These are phyloP conservation scores for Coniochaeta sp. DNA, from an alignment of 2,329 filamentous ascomycete species.

Conservation along the genomic window DNA sequence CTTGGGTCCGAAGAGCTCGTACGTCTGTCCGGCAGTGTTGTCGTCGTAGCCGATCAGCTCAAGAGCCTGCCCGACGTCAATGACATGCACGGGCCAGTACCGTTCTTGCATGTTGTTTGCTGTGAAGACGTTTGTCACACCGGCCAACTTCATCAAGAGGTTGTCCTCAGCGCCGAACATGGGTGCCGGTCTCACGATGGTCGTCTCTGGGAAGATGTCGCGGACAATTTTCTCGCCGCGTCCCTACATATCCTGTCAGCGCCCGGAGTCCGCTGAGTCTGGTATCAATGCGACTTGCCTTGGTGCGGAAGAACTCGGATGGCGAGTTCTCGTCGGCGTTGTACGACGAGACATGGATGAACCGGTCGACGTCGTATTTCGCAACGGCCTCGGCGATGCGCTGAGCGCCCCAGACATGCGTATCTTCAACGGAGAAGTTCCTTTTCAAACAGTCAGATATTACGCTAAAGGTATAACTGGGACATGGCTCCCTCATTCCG, in stretches of 20 bases:
- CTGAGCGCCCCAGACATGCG: conserved; percentile 87
- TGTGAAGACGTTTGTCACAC: conserved; percentile 74
- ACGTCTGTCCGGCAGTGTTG: conserved; percentile 82
- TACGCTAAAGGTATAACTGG: too few species aligned
- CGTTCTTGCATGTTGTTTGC: conserved; percentile 90
- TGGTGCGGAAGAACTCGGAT: conserved; percentile 87
- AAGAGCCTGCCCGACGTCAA: conserved; percentile 83
- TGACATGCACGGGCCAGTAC: conserved; percentile 85
- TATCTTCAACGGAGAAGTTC: conserved; percentile 90
- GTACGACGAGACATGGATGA: conserved; percentile 93
- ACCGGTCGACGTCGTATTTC: conserved; percentile 97
- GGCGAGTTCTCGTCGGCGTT: conserved; percentile 74
- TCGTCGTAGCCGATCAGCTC: conserved; percentile 90
- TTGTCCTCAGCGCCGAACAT: conserved; percentile 94
- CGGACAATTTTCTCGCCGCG: conserved; percentile 77
- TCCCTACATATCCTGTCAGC: conserved; percentile 40
- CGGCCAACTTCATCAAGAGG: conserved; percentile 78
- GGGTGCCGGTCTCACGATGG: conserved; percentile 87
- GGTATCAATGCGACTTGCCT: conserved; percentile 50
- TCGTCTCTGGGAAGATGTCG: conserved; percentile 91
- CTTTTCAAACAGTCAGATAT: conserved; percentile 37
- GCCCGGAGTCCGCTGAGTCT: neutral
- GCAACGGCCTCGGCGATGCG: conserved; percentile 90
- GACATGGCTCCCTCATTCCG: neutral
- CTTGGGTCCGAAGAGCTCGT: conserved; percentile 87